phyloP scores from a whole-genome alignment of 192 early-diverging fungal genomes.

The Glomus cerebriforme region DNA sequence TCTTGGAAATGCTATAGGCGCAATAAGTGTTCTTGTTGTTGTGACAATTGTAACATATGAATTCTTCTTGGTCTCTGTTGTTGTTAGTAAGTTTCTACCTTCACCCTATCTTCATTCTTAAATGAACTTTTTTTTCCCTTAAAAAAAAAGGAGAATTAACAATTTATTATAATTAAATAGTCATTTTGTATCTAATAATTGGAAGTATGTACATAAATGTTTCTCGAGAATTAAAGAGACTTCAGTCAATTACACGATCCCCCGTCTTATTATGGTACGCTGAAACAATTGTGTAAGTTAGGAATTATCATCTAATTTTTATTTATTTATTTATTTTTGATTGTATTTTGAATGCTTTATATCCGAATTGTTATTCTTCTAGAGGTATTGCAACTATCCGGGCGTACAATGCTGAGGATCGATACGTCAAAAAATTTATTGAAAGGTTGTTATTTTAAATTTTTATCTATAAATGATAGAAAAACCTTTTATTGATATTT shows the following conservation, averaged over 20 bases:
- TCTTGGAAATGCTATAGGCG: constrained; percentile 47
- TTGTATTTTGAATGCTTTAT: constrained; percentile 68
- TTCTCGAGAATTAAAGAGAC: constrained; percentile 84
- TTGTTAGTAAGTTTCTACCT: constrained; percentile 42
- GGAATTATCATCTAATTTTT: not conserved
- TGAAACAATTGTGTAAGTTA: constrained; percentile 38
- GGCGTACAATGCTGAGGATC: constrained; percentile 71
- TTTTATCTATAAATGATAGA: not conserved
- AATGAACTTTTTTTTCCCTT: not conserved
- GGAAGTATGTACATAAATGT: constrained; percentile 24
- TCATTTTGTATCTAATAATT: constrained; percentile 12
- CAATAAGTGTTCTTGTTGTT: constrained; percentile 54
- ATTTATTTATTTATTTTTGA: constrained; percentile 55
- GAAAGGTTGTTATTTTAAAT: constrained; percentile 6
- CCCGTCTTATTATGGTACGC: constrained; percentile 49
- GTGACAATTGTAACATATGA: constrained; percentile 63
- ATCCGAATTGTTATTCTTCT: constrained; percentile 77
- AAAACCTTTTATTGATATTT: not conserved
- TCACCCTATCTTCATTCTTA: too few species aligned
- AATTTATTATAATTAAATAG: constrained; percentile 2
- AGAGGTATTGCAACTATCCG: constrained; percentile 80
- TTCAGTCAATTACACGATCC: constrained; percentile 60
- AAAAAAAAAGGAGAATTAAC: not conserved
- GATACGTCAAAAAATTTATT: constrained; percentile 64
- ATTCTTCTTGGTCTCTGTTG: constrained; percentile 60